A percentile compares a stretch with the other conserved stretches of the same genome.
phyloP scores from a whole-genome alignment of 129 eudicot genomes.

The Tanacetum coccineum region DNA sequence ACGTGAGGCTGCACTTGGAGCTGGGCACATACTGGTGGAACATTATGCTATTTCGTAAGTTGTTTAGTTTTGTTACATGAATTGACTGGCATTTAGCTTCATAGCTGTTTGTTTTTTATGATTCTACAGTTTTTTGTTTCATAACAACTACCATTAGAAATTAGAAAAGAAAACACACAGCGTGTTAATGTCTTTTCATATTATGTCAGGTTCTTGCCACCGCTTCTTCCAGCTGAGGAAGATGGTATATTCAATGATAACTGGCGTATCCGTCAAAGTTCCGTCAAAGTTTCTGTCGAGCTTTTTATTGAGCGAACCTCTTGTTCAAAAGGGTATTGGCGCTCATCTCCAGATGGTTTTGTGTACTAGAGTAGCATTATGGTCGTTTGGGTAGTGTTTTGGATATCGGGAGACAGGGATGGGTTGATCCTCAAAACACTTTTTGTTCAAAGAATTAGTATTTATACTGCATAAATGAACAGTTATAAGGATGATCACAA shows the following conservation, averaged over 20 bases:
- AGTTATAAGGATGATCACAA: too few relatives aligned
- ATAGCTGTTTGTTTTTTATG: neutral
- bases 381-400: neutral
- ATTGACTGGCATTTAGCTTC: neutral
- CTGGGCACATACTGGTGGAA: slow-evolving; percentile 98
- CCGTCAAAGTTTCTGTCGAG: slow-evolving; percentile 97
- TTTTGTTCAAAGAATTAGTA: too few relatives aligned
- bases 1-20: slow-evolving; percentile 96
- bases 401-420: neutral
- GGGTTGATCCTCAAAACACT: too few relatives aligned
- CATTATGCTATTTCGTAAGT: slow-evolving; percentile 94
- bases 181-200: neutral
- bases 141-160: too few relatives aligned
- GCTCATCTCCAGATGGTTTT: neutral
- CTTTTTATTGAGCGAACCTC: slow-evolving; percentile 88
- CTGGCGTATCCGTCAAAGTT: slow-evolving; percentile 99
- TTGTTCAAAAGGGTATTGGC: slow-evolving; percentile 77
- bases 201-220: slow-evolving; percentile 72
- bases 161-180: too few relatives aligned
- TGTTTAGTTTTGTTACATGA: neutral
- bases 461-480: too few relatives aligned
- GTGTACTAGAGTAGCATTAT: neutral
- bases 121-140: neutral
- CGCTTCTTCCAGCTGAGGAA: slow-evolving; percentile 98
- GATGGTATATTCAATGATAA: slow-evolving; percentile 94